Conservation (phyloP, 768 basidiomycete genomes). For the Artomyces pyxidatus region DNA sequence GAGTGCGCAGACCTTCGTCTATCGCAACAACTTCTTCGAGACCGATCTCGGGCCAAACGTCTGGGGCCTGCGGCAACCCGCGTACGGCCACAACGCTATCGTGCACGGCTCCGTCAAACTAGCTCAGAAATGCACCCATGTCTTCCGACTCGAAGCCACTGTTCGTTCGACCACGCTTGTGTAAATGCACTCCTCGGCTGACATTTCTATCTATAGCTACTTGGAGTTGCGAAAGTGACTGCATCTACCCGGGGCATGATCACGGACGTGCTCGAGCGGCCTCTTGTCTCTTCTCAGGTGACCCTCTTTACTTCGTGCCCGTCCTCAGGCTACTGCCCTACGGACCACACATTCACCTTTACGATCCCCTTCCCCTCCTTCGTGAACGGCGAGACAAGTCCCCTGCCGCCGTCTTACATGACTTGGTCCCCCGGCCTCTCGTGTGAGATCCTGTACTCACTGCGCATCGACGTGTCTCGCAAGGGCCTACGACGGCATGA, state of each 20-base stretch:
- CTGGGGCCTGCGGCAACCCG: slow-evolving; percentile 31
- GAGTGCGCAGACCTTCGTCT: slow-evolving; percentile 14
- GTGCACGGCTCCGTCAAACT: slow-evolving; percentile 34
- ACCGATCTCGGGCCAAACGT: slow-evolving; percentile 33
- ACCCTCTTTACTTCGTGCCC: slow-evolving; percentile 6
- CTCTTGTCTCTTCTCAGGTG: not conserved
- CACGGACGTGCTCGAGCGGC: slow-evolving; percentile 3
- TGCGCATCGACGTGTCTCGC: slow-evolving; percentile 32
- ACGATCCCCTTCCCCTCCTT: slow-evolving; percentile 32
- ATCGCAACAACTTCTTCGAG: slow-evolving; percentile 31
- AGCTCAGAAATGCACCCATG: slow-evolving; percentile 26
- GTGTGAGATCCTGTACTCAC: slow-evolving; percentile 27
- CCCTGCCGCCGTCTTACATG: slow-evolving; percentile 33
- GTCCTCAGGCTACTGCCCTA: slow-evolving; percentile 8
- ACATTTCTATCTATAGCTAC: slow-evolving; percentile 23
- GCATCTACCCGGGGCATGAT: slow-evolving; percentile 23
- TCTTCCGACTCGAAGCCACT: slow-evolving; percentile 30
- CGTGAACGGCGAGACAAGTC: slow-evolving; percentile 20
- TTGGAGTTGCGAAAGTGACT: slow-evolving; percentile 28
- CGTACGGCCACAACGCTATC: slow-evolving; percentile 33
- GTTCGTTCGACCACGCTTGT: slow-evolving; percentile 17
- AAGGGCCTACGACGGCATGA: slow-evolving; percentile 34
- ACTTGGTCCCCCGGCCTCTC: slow-evolving; percentile 23
- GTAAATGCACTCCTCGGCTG: not conserved
- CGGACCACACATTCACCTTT: slow-evolving; percentile 21